phyloP scores from a whole-genome alignment of 306 rosid species.

The Acmispon strigosus region DNA sequence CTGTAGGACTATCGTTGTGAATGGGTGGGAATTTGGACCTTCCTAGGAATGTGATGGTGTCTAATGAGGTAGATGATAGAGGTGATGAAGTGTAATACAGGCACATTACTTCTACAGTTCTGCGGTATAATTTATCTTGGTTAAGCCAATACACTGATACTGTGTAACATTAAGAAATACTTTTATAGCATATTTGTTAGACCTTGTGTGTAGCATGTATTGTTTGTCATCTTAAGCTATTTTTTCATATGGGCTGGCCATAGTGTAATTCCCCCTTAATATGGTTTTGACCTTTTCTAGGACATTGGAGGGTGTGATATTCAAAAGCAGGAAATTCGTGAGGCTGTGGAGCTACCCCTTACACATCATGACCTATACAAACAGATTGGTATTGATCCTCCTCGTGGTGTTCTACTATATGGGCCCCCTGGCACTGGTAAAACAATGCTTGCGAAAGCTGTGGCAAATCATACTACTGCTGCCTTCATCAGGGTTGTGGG shows the following conservation, averaged over 20 bases:
- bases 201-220: not conserved
- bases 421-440: slow-evolving; percentile 99
- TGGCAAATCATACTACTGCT: slow-evolving; percentile 97
- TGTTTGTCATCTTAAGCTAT: not conserved
- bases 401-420: slow-evolving; percentile 97
- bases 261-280: not conserved
- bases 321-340: slow-evolving; percentile 99
- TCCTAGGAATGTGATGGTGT: slow-evolving; percentile 35
- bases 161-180: not conserved
- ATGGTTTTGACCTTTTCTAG: slow-evolving; percentile 26
- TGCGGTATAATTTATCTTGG: not conserved
- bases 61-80: slow-evolving; percentile 45
- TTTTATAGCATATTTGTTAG: not conserved
- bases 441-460: slow-evolving; percentile 99
- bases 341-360: slow-evolving; percentile 96
- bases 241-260: not conserved
- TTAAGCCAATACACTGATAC: not conserved
- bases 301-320: slow-evolving; percentile 99
- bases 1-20: slow-evolving; percentile 29
- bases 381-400: slow-evolving; percentile 99
- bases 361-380: slow-evolving; percentile 96
- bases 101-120: slow-evolving; percentile 23
- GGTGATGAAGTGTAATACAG: slow-evolving; percentile 39
- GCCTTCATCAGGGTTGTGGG: slow-evolving; percentile 99
- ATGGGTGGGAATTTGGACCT: slow-evolving; percentile 54